Conservation (phyloP, 192 early-diverging fungal species). For the Martensiomyces pterosporus region DNA sequence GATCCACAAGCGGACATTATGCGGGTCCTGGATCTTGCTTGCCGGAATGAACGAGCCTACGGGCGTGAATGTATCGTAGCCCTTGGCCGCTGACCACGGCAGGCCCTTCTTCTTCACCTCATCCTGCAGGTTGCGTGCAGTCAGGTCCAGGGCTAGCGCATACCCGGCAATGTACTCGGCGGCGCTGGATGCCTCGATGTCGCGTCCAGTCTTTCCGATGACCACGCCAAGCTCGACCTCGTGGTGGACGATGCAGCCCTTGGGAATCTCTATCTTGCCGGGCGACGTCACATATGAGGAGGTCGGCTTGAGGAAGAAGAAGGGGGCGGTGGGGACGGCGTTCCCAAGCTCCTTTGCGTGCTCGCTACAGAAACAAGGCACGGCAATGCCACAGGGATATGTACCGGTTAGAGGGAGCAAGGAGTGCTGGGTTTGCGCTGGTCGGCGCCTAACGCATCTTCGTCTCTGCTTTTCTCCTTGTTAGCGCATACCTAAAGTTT, state of each 20-base stretch:
- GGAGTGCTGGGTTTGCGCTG: too few species aligned
- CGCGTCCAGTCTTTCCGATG: conserved; percentile 74
- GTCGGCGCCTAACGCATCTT: too few species aligned
- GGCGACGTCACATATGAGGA: conserved; percentile 70
- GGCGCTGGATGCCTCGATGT: conserved; percentile 64
- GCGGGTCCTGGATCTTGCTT: conserved; percentile 62
- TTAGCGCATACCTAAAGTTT: conserved; percentile 66
- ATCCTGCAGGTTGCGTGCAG: conserved; percentile 86
- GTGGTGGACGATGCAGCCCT: conserved; percentile 76
- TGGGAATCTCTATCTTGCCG: conserved; percentile 74
- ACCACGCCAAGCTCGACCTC: conserved; percentile 93
- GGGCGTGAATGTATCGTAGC: conserved; percentile 94
- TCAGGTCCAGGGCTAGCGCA: conserved; percentile 87
- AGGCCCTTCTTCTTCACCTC: conserved; percentile 75
- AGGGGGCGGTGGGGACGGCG: conserved; percentile 80
- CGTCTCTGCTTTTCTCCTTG: too few species aligned
- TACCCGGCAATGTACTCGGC: conserved; percentile 67
- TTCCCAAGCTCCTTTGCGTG: conserved; percentile 94
- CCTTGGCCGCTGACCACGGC: conserved; percentile 92
- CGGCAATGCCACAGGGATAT: too few species aligned
- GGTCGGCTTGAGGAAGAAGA: conserved; percentile 94
- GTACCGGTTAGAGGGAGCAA: too few species aligned
- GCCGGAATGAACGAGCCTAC: conserved; percentile 79
- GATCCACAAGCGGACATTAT: conserved; percentile 72
- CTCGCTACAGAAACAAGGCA: conserved; percentile 53